Conservation (phyloP, 2,329 filamentous ascomycete genomes). For the Colletotrichum phormii region DNA sequence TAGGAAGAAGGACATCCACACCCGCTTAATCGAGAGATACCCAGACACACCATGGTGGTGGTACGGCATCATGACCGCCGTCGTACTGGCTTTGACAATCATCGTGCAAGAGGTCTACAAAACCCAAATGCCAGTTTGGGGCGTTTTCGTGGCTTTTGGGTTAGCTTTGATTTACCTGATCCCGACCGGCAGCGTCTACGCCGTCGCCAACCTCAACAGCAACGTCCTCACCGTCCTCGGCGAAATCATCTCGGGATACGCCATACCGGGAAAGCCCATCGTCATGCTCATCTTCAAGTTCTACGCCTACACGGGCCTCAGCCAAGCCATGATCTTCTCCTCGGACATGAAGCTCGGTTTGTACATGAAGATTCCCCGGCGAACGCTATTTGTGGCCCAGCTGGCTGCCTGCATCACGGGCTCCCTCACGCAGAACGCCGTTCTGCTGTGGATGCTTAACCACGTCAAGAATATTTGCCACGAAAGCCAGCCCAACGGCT, state of each 20-base stretch:
- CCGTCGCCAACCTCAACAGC: conserved; percentile 56
- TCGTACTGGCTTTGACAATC: conserved; percentile 49
- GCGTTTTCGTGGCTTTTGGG: conserved; percentile 54
- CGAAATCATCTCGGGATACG: conserved; percentile 57
- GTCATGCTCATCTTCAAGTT: conserved; percentile 53
- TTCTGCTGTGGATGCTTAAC: conserved; percentile 46
- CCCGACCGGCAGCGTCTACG: conserved; percentile 66
- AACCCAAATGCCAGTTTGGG: conserved; percentile 70
- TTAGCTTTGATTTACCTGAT: conserved; percentile 48
- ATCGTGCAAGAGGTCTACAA: conserved; percentile 59
- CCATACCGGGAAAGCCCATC: conserved; percentile 50
- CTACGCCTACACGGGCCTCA: conserved; percentile 47
- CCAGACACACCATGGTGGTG: conserved; percentile 51
- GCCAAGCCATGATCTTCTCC: conserved; percentile 54
- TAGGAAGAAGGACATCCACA: conserved; percentile 41
- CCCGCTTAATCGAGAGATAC: conserved; percentile 48
- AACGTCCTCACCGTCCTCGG: conserved; percentile 51
- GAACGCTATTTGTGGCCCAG: conserved; percentile 70
- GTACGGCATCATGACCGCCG: conserved; percentile 48
- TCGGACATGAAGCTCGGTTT: conserved; percentile 61
- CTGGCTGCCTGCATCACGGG: conserved; percentile 66
- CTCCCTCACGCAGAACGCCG: conserved; percentile 53
- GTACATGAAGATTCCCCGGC: conserved; percentile 68
- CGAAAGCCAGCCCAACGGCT: conserved; percentile 54
- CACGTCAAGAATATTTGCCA: conserved; percentile 55